phyloP scores from a whole-genome alignment of 2,329 filamentous ascomycete genomes.

The Dryadomyces quercus-mongolicae region DNA sequence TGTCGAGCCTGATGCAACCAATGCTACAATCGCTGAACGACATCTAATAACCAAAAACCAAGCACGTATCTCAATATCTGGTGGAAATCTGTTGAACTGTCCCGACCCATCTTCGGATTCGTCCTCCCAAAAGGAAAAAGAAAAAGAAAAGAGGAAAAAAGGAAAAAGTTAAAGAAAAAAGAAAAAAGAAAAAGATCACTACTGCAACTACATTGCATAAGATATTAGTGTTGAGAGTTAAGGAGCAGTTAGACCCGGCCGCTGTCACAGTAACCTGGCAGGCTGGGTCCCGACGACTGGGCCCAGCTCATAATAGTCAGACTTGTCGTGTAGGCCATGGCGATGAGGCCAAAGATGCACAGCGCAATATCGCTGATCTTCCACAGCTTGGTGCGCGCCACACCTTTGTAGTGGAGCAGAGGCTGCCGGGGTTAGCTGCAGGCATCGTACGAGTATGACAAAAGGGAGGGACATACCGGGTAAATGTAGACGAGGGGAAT shows the following conservation, averaged over 20 bases:
- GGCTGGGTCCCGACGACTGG: constrained; percentile 30
- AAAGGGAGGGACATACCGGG: constrained; percentile 54
- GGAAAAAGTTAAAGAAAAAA: not conserved
- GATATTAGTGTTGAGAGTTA: too few relatives aligned
- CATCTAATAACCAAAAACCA: not conserved
- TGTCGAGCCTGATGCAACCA: not conserved
- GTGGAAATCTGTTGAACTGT: too few relatives aligned
- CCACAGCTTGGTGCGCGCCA: constrained; percentile 57
- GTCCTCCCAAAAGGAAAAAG: not conserved
- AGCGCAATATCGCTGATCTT: constrained; percentile 62
- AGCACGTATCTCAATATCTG: too few relatives aligned
- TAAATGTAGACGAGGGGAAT: constrained; percentile 97
- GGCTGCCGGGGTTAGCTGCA: constrained; percentile 41
- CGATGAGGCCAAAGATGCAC: constrained; percentile 68
- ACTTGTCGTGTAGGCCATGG: constrained; percentile 85
- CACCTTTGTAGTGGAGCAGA: constrained; percentile 74
- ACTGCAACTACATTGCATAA: not conserved
- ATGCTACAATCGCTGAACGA: not conserved
- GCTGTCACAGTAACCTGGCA: constrained; percentile 42
- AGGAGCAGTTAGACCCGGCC: not conserved
- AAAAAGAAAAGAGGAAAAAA: not conserved
- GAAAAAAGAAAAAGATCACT: not conserved
- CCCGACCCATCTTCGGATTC: too few relatives aligned
- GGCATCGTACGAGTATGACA: not conserved
- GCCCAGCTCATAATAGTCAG: constrained; percentile 85